Evolutionary conservation across 2,329 filamentous ascomycete species (phyloP).

Genomic region (Camillea tinctor): DNA sequence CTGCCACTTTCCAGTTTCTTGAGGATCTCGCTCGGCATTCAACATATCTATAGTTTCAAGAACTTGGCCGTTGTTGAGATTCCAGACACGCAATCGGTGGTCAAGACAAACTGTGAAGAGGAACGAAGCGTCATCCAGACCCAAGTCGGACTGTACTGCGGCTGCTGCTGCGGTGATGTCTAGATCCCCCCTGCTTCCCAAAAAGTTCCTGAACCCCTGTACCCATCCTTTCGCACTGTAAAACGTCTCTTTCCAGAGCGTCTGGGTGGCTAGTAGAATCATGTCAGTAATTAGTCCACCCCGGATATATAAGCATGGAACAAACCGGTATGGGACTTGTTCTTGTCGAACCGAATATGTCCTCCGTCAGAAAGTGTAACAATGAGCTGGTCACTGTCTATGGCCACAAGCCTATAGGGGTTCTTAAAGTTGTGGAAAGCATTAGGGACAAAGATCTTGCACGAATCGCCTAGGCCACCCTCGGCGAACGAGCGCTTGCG

Average conservation of each 20-base stretch:
- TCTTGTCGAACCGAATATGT: conserved; percentile 68
- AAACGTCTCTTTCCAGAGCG: conserved; percentile 68
- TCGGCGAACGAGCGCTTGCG: conserved; percentile 67
- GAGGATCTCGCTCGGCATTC: conserved; percentile 61
- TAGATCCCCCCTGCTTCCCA: conserved; percentile 62
- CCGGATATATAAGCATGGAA: not conserved
- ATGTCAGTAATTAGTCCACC: conserved; percentile 18
- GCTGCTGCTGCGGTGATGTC: conserved; percentile 68
- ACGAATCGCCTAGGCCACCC: conserved; percentile 71
- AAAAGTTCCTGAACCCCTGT: conserved; percentile 62
- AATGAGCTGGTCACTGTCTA: conserved; percentile 70
- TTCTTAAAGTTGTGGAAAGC: conserved; percentile 69
- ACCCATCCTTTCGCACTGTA: conserved; percentile 74
- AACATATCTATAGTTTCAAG: conserved; percentile 77
- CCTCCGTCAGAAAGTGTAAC: conserved; percentile 79
- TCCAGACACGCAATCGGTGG: conserved; percentile 87
- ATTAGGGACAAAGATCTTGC: conserved; percentile 71
- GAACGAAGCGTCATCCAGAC: conserved; percentile 50
- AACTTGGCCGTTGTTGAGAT: conserved; percentile 75
- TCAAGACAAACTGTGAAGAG: conserved; percentile 84
- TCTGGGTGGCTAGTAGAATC: conserved; percentile 26
- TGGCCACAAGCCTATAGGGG: conserved; percentile 77
- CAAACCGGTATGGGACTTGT: conserved; percentile 47
- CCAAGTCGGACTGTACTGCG: conserved; percentile 52
- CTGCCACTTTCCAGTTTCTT: conserved; percentile 70